Percentiles rank a stretch among this genome's conserved stretches.
Evolutionary conservation across 768 basidiomycete genomes (phyloP).

Genomic region (Panaeolus cyanescens): DNA sequence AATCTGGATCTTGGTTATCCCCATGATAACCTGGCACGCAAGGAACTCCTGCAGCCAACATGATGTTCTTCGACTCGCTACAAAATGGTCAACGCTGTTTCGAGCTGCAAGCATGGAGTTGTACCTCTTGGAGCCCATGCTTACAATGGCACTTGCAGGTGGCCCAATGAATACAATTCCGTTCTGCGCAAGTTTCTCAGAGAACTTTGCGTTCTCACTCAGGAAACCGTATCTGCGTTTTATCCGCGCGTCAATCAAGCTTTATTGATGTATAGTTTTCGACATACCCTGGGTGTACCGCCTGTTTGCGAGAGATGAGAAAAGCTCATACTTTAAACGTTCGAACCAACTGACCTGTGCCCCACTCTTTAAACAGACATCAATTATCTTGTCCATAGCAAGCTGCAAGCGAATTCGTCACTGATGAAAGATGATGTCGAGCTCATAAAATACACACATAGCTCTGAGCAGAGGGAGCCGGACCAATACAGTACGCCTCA

Average conservation of each 20-base stretch:
- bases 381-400: constrained; percentile 85
- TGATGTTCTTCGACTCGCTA: constrained; percentile 93
- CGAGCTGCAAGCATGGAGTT: not conserved
- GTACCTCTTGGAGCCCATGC: constrained; percentile 95
- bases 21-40: constrained; percentile 97
- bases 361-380: constrained; percentile 77
- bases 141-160: constrained; percentile 81
- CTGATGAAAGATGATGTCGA: not conserved
- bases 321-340: too few species aligned
- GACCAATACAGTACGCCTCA: constrained; percentile 91
- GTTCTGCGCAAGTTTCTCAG: constrained; percentile 69
- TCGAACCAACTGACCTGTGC: constrained; percentile 72
- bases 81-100: not conserved
- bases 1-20: constrained; percentile 71
- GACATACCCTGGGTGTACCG: constrained; percentile 86
- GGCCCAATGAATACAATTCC: constrained; percentile 93
- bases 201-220: constrained; percentile 88
- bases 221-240: constrained; percentile 77
- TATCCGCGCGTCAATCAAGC: constrained; percentile 5
- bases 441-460: constrained; percentile 60
- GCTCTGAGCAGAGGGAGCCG: constrained; percentile 85
- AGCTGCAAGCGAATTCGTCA: constrained; percentile 47
- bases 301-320: constrained; percentile 53
- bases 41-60: constrained; percentile 91
- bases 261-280: not conserved